Conservation (phyloP, 192 early-diverging fungal species). For the Chytriomyces confervae region DNA sequence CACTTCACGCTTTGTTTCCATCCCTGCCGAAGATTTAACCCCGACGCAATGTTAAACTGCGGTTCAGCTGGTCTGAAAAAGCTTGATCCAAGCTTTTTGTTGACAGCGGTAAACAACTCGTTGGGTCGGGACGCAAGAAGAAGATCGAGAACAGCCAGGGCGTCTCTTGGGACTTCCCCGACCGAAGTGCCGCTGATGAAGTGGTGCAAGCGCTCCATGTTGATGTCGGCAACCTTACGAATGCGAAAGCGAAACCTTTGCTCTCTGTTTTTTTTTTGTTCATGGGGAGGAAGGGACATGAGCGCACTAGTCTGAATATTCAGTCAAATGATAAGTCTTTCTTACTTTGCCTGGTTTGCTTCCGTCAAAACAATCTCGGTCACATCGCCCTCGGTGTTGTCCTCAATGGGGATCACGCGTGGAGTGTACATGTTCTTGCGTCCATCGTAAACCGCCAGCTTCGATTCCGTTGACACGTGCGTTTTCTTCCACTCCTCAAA, state of each 20-base stretch:
- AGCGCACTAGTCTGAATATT: background rate
- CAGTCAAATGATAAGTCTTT: background rate
- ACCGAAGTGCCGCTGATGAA: constrained; percentile 20
- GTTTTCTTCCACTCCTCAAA: constrained; percentile 32
- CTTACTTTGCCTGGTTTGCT: background rate
- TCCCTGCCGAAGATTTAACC: constrained; percentile 11
- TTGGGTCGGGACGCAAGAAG: constrained; percentile 16
- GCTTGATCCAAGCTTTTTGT: constrained; percentile 13
- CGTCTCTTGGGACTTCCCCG: constrained; percentile 20
- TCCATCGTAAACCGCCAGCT: constrained; percentile 28
- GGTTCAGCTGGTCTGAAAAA: constrained; percentile 30
- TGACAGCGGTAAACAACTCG: constrained; percentile 25
- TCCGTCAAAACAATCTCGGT: background rate
- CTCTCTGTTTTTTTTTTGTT: background rate
- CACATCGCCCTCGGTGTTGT: no score
- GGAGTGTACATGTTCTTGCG: constrained; percentile 39
- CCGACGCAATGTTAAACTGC: constrained; percentile 11
- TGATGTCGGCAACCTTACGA: background rate
- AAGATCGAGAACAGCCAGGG: constrained; percentile 22
- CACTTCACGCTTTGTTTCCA: constrained; percentile 28
- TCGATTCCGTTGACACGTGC: constrained; percentile 1
- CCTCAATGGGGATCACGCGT: constrained; percentile 12
- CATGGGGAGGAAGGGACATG: background rate
- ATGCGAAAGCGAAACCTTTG: constrained; percentile 17
- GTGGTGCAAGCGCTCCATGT: constrained; percentile 13